Conservation (phyloP, 768 basidiomycete species). For the Lactarius pseudohatsudake region DNA sequence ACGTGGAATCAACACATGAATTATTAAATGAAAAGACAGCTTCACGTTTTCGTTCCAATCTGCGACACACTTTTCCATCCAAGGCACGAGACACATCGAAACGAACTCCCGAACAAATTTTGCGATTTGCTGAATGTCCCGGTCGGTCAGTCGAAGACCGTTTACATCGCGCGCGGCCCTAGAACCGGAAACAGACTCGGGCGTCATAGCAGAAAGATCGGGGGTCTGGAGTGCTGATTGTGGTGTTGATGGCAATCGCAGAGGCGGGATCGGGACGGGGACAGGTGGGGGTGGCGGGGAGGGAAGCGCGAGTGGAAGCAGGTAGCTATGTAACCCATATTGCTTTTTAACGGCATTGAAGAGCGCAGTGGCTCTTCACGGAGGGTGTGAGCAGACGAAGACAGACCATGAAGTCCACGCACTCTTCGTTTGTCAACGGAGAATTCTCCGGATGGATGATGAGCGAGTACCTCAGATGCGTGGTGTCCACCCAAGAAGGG, state of each 20-base stretch:
- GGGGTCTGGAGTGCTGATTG: conserved; percentile 32
- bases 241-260: conserved; percentile 58
- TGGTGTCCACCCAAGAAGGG: conserved; percentile 79
- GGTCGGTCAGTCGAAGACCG: conserved; percentile 56
- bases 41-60: conserved; percentile 90
- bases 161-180: conserved; percentile 25
- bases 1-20: neutral
- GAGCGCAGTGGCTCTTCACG: conserved; percentile 65
- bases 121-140: conserved; percentile 72
- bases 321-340: conserved; percentile 73
- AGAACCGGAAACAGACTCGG: conserved; percentile 36
- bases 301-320: conserved; percentile 63
- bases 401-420: conserved; percentile 35
- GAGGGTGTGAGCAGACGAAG: conserved; percentile 15
- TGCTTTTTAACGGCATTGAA: conserved; percentile 89
- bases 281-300: conserved; percentile 64
- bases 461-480: conserved; percentile 67
- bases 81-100: conserved; percentile 86
- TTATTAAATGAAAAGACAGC: conserved; percentile 17
- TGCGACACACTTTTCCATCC: conserved; percentile 93
- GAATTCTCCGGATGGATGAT: conserved; percentile 75
- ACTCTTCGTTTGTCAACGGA: conserved; percentile 77
- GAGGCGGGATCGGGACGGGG: conserved; percentile 62
- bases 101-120: conserved; percentile 86
- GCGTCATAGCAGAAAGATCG: conserved; percentile 20